Conservation (phyloP, 2,329 filamentous ascomycete species). For the Alternaria sp. region DNA sequence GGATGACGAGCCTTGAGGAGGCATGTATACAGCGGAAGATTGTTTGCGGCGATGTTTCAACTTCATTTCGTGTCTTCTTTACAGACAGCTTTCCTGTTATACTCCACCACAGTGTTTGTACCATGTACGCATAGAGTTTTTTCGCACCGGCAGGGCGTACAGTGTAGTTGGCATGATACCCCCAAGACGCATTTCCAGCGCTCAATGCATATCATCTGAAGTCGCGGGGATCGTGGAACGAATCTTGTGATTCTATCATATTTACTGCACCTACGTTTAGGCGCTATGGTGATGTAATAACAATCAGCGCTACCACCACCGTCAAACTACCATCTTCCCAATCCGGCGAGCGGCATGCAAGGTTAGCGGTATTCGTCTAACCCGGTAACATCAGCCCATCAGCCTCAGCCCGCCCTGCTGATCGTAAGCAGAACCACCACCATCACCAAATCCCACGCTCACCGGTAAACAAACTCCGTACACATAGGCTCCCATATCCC, state of each 20-base stretch:
- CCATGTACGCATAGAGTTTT: neutral
- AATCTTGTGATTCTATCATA: neutral
- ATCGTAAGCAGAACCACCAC: neutral
- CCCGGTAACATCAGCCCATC: neutral
- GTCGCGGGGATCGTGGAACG: neutral
- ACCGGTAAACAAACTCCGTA: neutral
- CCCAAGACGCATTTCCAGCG: neutral
- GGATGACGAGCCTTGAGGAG: conserved; percentile 7
- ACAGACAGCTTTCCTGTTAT: neutral
- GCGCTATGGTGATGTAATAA: neutral
- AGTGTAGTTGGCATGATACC: neutral
- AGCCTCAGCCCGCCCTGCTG: neutral
- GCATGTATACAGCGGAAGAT: neutral
- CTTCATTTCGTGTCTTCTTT: neutral
- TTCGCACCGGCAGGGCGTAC: neutral
- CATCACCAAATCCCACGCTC: neutral
- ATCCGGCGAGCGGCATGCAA: neutral
- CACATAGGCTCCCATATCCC: neutral
- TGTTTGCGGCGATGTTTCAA: neutral
- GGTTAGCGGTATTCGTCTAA: neutral
- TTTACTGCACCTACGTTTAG: neutral
- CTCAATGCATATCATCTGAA: neutral
- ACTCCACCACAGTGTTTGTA: neutral
- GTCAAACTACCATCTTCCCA: neutral
- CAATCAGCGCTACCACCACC: neutral